Conservation (phyloP, 1,139 yeast genomes). For the Kodamaea suecica region DNA sequence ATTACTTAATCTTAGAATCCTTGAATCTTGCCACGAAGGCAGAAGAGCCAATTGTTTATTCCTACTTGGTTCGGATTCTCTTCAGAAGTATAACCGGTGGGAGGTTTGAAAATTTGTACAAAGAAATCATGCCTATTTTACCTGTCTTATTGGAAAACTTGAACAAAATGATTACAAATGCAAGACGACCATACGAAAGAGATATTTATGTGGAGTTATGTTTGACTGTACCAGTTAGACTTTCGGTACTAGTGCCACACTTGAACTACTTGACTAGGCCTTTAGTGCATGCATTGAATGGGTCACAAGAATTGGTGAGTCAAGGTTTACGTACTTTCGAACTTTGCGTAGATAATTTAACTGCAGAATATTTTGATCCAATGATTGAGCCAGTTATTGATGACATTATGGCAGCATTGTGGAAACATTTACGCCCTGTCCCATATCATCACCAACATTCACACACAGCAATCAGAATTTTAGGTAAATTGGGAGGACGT, state of each 20-base stretch:
- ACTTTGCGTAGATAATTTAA: conserved; percentile 92
- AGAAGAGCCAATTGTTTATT: conserved; percentile 86
- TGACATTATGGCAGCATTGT: conserved; percentile 88
- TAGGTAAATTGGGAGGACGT: conserved; percentile 96
- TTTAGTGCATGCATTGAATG: conserved; percentile 83
- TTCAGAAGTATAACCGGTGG: conserved; percentile 97
- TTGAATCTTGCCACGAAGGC: conserved; percentile 81
- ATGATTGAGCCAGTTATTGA: conserved; percentile 93
- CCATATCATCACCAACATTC: conserved; percentile 94
- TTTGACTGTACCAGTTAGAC: conserved; percentile 89
- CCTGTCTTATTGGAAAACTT: conserved; percentile 84
- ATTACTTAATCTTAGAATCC: conserved; percentile 76
- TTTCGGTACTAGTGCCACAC: conserved; percentile 92
- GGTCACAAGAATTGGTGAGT: conserved; percentile 85
- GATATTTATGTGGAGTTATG: conserved; percentile 94
- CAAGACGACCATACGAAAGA: conserved; percentile 85
- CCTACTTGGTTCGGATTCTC: conserved; percentile 80
- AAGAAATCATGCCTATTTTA: conserved; percentile 86
- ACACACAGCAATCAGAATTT: conserved; percentile 87
- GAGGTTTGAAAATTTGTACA: conserved; percentile 84
- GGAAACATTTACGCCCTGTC: conserved; percentile 87
- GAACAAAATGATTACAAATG: conserved; percentile 76
- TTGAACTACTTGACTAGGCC: conserved; percentile 86
- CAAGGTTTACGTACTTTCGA: conserved; percentile 94
- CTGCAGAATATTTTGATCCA: conserved; percentile 96